These are phyloP conservation scores for Starmera caribaea DNA, from an alignment of 805 yeast genomes.

Conservation along the genomic window DNA sequence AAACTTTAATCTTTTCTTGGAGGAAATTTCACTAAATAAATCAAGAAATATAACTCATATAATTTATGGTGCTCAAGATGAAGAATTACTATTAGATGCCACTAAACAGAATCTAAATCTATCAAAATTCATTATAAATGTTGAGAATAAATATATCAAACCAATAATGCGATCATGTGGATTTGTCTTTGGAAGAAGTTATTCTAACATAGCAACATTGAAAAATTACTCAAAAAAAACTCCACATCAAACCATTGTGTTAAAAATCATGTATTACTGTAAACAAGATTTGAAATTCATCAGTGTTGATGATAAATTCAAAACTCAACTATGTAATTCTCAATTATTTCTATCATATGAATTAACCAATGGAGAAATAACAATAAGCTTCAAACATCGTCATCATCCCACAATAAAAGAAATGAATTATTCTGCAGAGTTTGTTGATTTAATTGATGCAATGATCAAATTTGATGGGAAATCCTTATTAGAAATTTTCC, in stretches of 20 bases:
- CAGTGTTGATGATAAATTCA: slow-evolving; percentile 8
- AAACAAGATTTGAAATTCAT: slow-evolving; percentile 15
- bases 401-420: slow-evolving; percentile 13
- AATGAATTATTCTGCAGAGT: slow-evolving; percentile 10
- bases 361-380: slow-evolving; percentile 10
- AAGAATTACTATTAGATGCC: slow-evolving; percentile 8
- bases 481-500: slow-evolving; percentile 3
- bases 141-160: slow-evolving; percentile 7
- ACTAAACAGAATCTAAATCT: slow-evolving; percentile 10
- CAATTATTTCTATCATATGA: slow-evolving; percentile 17
- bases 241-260: slow-evolving; percentile 12
- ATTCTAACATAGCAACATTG: slow-evolving; percentile 3
- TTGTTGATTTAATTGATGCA: slow-evolving; percentile 10
- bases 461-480: slow-evolving; percentile 2
- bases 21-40: slow-evolving; percentile 9
- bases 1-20: slow-evolving; percentile 12
- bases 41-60: slow-evolving; percentile 11
- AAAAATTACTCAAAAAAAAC: slow-evolving; percentile 14
- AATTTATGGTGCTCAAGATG: slow-evolving; percentile 12
- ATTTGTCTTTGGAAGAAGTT: slow-evolving; percentile 11
- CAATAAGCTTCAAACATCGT: slow-evolving; percentile 14
- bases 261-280: slow-evolving; percentile 14
- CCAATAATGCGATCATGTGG: slow-evolving; percentile 13
- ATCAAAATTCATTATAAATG: slow-evolving; percentile 5
- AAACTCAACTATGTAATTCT: slow-evolving; percentile 17